These are phyloP conservation scores for Cicer pinnatifidum DNA, from an alignment of 306 rosid species.

Conservation along the genomic window DNA sequence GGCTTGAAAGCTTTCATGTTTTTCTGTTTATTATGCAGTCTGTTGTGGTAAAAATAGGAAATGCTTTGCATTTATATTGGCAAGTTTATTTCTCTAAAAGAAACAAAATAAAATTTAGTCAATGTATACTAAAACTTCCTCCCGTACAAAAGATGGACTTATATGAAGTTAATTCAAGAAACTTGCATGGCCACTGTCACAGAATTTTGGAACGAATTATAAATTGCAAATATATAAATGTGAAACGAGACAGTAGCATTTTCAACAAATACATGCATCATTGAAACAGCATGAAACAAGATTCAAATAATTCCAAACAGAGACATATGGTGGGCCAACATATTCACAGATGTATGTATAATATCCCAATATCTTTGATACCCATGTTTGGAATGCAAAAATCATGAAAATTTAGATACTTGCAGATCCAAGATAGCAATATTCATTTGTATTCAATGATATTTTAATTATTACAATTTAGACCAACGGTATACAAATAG, in stretches of 20 bases:
- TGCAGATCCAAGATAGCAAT: slow-evolving; percentile 14
- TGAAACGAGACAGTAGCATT: slow-evolving; percentile 16
- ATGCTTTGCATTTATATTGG: slow-evolving; percentile 6
- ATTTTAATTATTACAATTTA: not conserved
- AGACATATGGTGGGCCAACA: slow-evolving; percentile 12
- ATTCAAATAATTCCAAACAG: slow-evolving; percentile 27
- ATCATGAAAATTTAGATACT: slow-evolving; percentile 24
- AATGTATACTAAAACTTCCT: not conserved
- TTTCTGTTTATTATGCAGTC: slow-evolving; percentile 15
- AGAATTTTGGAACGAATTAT: slow-evolving; percentile 13
- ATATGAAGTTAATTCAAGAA: slow-evolving; percentile 36
- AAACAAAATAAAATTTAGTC: not conserved
- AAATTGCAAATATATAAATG: slow-evolving; percentile 31
- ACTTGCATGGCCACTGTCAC: slow-evolving; percentile 18
- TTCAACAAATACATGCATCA: slow-evolving; percentile 26
- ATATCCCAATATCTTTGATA: slow-evolving; percentile 23
- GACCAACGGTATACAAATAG: not conserved
- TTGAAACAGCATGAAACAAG: slow-evolving; percentile 22
- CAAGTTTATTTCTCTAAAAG: slow-evolving; percentile 21
- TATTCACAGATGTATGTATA: slow-evolving; percentile 8
- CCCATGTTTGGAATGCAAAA: slow-evolving; percentile 15
- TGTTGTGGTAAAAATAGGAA: slow-evolving; percentile 13
- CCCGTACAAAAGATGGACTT: slow-evolving; percentile 29
- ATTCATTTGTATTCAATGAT: slow-evolving; percentile 8
- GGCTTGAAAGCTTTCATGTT: slow-evolving; percentile 21